phyloP scores from a whole-genome alignment of 441 rosid species.

The Arabidopsis hybrid region DNA sequence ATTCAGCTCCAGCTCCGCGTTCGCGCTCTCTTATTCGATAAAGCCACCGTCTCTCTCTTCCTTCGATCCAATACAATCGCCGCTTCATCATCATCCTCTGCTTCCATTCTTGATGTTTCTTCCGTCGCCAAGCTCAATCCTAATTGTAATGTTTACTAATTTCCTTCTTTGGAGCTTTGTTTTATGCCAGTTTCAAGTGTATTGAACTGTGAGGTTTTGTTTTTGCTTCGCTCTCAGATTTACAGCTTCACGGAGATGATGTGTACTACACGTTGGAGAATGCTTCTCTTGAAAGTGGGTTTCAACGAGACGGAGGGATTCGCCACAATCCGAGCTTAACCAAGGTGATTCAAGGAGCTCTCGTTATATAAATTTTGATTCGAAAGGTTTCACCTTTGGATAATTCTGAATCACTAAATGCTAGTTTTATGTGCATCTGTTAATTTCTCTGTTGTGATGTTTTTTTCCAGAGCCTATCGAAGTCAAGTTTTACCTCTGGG shows the following conservation, averaged over 20 bases:
- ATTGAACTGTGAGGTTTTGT: background rate
- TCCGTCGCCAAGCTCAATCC: slow-evolving; percentile 68
- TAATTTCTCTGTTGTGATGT: background rate
- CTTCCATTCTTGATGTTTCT: slow-evolving; percentile 29
- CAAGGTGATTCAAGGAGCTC: slow-evolving; percentile 27
- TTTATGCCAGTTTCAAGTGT: background rate
- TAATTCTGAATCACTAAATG: background rate
- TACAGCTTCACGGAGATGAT: slow-evolving; percentile 87
- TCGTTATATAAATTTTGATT: background rate
- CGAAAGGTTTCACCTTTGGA: slow-evolving; percentile 7
- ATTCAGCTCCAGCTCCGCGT: slow-evolving; percentile 86
- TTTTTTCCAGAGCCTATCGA: slow-evolving; percentile 51
- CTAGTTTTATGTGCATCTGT: background rate
- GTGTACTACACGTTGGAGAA: slow-evolving; percentile 75
- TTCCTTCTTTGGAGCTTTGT: slow-evolving; percentile 19
- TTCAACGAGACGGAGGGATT: slow-evolving; percentile 55
- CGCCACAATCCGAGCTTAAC: slow-evolving; percentile 43
- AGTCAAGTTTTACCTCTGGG: slow-evolving; percentile 53
- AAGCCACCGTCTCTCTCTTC: slow-evolving; percentile 72
- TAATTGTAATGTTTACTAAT: slow-evolving; percentile 54
- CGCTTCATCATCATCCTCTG: slow-evolving; percentile 46
- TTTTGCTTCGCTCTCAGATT: slow-evolving; percentile 49
- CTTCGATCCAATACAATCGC: slow-evolving; percentile 50
- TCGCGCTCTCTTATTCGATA: slow-evolving; percentile 89
- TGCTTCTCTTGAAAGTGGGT: slow-evolving; percentile 53